phyloP scores from a whole-genome alignment of 768 basidiomycete genomes.

The Lentinula raphanica region DNA sequence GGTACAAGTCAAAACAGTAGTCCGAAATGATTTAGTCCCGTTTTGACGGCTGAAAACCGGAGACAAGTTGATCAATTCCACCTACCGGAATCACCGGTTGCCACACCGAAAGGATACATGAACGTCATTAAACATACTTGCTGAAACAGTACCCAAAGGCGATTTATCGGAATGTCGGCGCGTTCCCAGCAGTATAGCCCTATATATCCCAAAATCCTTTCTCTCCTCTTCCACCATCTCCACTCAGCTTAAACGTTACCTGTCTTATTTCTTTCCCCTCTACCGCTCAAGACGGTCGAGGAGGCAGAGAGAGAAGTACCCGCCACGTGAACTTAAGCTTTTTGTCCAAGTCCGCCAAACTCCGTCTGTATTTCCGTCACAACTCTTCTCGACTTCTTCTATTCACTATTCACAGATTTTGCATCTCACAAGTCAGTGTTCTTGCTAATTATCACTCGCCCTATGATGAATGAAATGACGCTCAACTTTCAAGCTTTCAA shows the following conservation, averaged over 20 bases:
- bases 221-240: too few relatives aligned
- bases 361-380: background rate
- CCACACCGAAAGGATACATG: background rate
- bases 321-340: background rate
- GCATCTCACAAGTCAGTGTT: background rate
- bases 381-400: background rate
- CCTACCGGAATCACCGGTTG: slow-evolving; percentile 3
- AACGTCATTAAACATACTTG: background rate
- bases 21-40: slow-evolving; percentile 2
- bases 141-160: background rate
- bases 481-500: too few relatives aligned
- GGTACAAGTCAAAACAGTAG: slow-evolving; percentile 1
- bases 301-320: background rate
- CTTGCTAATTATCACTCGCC: too few relatives aligned
- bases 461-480: too few relatives aligned
- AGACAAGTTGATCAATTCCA: background rate
- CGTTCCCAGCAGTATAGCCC: background rate
- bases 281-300: background rate
- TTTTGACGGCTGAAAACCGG: slow-evolving; percentile 2
- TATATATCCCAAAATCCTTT: background rate
- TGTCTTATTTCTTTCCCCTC: background rate
- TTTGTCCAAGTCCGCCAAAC: background rate
- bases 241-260: background rate
- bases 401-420: background rate
- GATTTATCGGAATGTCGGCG: background rate